Conservation (phyloP, 2,329 filamentous ascomycete species). For the Hypoxylon sp. region DNA sequence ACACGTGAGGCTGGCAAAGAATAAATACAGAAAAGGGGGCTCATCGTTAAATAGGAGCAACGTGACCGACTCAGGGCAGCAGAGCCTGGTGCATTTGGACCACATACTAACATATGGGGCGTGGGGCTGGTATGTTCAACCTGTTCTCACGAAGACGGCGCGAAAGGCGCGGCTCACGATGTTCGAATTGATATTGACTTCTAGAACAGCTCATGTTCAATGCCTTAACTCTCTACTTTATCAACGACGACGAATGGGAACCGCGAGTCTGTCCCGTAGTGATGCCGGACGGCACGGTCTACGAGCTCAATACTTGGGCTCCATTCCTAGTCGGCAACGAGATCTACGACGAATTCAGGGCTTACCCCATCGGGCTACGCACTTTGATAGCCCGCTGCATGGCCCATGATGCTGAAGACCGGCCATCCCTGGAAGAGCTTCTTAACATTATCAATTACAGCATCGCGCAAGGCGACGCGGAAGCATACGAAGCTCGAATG, state of each 20-base stretch:
- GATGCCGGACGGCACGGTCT: constrained; percentile 32
- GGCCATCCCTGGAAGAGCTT: constrained; percentile 33
- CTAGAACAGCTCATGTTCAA: constrained; percentile 38
- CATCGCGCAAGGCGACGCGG: constrained; percentile 24
- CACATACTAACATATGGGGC: constrained; percentile 42
- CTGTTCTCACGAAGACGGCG: background rate
- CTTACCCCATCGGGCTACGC: constrained; percentile 24
- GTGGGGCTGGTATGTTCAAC: constrained; percentile 30
- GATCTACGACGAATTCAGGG: constrained; percentile 23
- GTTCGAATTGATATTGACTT: constrained; percentile 9
- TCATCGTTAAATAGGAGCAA: constrained; percentile 36
- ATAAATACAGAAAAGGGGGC: background rate
- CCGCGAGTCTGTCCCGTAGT: constrained; percentile 22
- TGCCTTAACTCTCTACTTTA: constrained; percentile 26
- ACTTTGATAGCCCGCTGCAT: constrained; percentile 41
- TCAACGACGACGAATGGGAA: constrained; percentile 37
- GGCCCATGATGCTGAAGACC: constrained; percentile 28
- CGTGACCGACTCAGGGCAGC: constrained; percentile 10
- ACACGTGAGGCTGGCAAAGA: background rate
- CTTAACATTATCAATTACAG: constrained; percentile 19
- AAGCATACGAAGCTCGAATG: constrained; percentile 7
- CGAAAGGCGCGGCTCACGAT: background rate
- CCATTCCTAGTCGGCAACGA: constrained; percentile 32
- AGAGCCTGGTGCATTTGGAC: constrained; percentile 28
- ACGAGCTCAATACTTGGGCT: constrained; percentile 34